Evolutionary conservation across 2,329 filamentous ascomycete species (phyloP).

Genomic region (Epichloe gansuensis): DNA sequence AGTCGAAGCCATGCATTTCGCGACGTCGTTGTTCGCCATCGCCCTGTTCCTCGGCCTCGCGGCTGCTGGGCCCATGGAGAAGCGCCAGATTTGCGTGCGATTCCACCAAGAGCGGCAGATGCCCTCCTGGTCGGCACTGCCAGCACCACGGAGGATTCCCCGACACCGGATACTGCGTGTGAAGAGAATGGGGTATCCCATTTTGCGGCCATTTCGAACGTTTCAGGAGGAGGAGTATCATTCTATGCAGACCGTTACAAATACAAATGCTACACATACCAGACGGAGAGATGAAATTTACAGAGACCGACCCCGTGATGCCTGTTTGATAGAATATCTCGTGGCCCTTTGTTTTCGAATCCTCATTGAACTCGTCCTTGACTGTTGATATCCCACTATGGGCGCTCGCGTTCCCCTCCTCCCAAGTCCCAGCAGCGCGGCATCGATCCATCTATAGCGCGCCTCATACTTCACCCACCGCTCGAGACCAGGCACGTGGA

Average conservation of each 20-base stretch:
- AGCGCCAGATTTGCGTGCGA: background rate
- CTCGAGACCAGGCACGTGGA: constrained; percentile 33
- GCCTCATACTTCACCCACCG: constrained; percentile 38
- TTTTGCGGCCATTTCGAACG: background rate
- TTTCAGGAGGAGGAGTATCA: background rate
- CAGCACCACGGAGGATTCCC: background rate
- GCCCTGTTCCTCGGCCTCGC: background rate
- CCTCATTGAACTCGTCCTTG: background rate
- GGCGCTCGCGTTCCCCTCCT: constrained; percentile 4
- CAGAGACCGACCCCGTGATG: background rate
- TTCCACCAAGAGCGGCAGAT: background rate
- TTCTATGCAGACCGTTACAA: background rate
- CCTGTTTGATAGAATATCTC: background rate
- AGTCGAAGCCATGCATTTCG: background rate
- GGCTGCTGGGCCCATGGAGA: background rate
- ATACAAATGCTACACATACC: background rate
- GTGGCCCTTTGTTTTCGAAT: background rate
- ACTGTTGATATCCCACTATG: background rate
- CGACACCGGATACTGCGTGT: background rate
- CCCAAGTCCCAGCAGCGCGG: constrained; percentile 20
- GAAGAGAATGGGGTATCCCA: background rate
- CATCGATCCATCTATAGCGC: constrained; percentile 38
- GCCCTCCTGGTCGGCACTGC: background rate
- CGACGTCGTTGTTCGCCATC: background rate
- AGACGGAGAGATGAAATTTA: background rate